Base-by-base conservation (phyloP, 345 rosid species). In the Clarkia xantiana region DNA sequence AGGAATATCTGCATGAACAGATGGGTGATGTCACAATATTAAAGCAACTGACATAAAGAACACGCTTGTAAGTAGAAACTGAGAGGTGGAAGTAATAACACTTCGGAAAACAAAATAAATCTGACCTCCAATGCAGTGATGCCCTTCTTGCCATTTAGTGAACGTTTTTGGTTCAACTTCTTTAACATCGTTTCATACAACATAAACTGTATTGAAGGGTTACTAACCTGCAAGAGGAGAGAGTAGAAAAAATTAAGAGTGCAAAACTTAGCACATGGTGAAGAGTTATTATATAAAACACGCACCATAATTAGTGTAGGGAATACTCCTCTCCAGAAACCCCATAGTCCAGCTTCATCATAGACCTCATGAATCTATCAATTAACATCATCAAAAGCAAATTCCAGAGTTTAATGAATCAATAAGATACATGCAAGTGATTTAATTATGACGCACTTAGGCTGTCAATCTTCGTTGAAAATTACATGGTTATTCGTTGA, bases 181-280 rank as follows among this genome's bases (percentile, higher is more conserved):
- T 82, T 79, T 71, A 87, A 61, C 94, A 86, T 80, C 39, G 88
- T 87, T 71, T 91, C 96, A 15, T 91, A 91, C 58, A 91, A 65
- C 99, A 87, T 91, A 62, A 91, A 91, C 67, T 91, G 99, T 46
- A 91, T 76, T 10, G 99, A 78, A 29, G 96, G 99, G 76, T 91
- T 91, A 74, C 99, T 84, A 6, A 91, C 99, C 99, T 91, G 67
- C 20, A 36, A 45, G 50, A 40, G 48, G 60, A 16, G 36, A 29
- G 7, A 2, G 9, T 29, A 29, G 4, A 10, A 29, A 29, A 29
- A 29, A 29, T 29, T 29, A 29, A 29, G 2, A 29, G 36, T 5
- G 36, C 7, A 5, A 29, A 29, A 29, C 36, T 29, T 29, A 29
- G 36, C 9, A 29, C 36, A 29, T 3, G 8, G 36, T 29, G 36